Evolutionary conservation across 2,329 filamentous ascomycete species (phyloP).

Genomic region (Neoarthrinium moseri): DNA sequence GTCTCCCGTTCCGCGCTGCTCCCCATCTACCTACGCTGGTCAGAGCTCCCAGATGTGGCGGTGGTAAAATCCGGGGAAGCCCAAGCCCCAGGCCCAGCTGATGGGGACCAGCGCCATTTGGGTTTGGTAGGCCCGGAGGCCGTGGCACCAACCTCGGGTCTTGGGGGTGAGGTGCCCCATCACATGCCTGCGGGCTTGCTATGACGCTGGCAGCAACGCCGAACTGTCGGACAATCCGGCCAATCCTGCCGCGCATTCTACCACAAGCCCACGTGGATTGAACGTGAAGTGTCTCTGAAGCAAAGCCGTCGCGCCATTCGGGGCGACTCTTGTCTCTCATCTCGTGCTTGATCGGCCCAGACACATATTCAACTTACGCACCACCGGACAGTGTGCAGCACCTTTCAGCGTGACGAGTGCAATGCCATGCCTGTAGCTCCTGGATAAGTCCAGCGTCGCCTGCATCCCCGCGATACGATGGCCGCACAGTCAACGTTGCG

Average conservation of each 20-base stretch:
- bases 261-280: neutral
- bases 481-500: slow-evolving; percentile 84
- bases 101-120: no score
- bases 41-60: neutral
- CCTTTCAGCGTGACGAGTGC: no score
- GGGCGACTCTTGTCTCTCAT: no score
- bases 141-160: slow-evolving; percentile 4
- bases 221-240: neutral
- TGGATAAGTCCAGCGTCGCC: neutral
- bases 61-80: slow-evolving; percentile 6
- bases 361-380: neutral
- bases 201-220: neutral
- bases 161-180: no score
- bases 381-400: no score
- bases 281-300: no score
- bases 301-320: no score
- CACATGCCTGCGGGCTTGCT: neutral
- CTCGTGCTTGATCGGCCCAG: neutral
- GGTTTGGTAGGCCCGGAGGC: no score
- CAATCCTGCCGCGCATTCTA: neutral
- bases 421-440: no score
- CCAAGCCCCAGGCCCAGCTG: no score
- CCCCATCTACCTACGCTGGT: no score
- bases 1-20: no score
- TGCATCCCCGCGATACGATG: slow-evolving; percentile 52